Evolutionary conservation across 768 basidiomycete species (phyloP).

Genomic region (Epithele typhae): DNA sequence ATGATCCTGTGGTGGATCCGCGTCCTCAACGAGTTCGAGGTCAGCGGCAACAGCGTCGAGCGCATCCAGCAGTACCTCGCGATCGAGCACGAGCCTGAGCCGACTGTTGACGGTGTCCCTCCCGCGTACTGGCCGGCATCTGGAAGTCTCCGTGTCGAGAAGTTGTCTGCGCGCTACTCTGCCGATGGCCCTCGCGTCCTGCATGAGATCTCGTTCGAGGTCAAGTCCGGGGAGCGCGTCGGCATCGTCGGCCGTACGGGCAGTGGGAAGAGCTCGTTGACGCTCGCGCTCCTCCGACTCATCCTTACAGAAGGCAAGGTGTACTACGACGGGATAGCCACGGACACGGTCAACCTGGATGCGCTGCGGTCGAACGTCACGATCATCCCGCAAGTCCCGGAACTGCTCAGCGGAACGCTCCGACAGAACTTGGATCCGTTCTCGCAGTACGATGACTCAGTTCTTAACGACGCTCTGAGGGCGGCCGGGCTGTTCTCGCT

Average conservation of each 20-base stretch:
- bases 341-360: constrained; percentile 46
- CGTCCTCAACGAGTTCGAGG: constrained; percentile 42
- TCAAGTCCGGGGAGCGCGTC: constrained; percentile 55
- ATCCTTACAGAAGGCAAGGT: constrained; percentile 51
- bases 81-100: constrained; percentile 46
- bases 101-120: constrained; percentile 36
- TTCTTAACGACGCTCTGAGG: constrained; percentile 45
- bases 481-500: constrained; percentile 42
- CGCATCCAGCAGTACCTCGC: constrained; percentile 48
- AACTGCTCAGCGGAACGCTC: constrained; percentile 50
- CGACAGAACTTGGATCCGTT: constrained; percentile 60
- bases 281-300: constrained; percentile 49
- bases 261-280: constrained; percentile 49
- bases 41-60: constrained; percentile 34
- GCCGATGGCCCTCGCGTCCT: constrained; percentile 50
- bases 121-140: constrained; percentile 60
- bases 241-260: constrained; percentile 58
- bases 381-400: constrained; percentile 56
- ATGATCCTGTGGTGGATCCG: constrained; percentile 52
- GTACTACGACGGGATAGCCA: constrained; percentile 45
- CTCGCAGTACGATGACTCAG: constrained; percentile 46
- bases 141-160: constrained; percentile 43
- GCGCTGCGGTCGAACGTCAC: constrained; percentile 49
- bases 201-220: constrained; percentile 44
- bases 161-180: constrained; percentile 44